Evolutionary conservation across 805 yeast species (phyloP), one percentile per base, ranked within the genome.

Genomic region (Starmera dryadoides): DNA sequence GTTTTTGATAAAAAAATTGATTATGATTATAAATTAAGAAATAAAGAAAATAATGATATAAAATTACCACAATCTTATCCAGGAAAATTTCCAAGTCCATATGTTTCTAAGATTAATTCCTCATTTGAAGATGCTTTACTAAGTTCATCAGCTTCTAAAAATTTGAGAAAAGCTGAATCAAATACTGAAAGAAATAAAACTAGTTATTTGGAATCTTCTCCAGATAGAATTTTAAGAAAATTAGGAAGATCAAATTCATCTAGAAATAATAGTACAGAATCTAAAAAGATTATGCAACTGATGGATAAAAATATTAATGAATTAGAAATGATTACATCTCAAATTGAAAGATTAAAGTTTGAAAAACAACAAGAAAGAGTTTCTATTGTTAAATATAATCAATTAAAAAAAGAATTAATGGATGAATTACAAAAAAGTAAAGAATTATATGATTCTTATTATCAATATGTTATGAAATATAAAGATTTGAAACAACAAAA

Each of bases 381-480:
- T 36, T 34, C 25, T 40, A 4, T 34, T 50, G 26, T 35, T 5
- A 53, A 59, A 33, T 61, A 62, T 37, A 36, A 44, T 7, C 42
- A 50, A 6, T 41, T 61, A 6, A 49, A 56, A 26, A 40, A 47
- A 20, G 68, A 63, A 36, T 52, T 63, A 30, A 52, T 58, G 6
- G 37, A 45, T 10, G 68, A 63, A 42, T 46, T 63, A 41, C 54
- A 52, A 39, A 60, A 60, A 33, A 52, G 60, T 5, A 59, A 62
- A 38, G 49, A 49, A 39, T 37, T 63, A 4, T 63, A 56, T 39
- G 68, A 64, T 39, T 58, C 64, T 11, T 63, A 56, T 35, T 59
- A 54, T 37, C 47, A 50, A 22, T 55, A 61, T 23, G 56, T 53
- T 26, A 43, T 46, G 15, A 63, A 56, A 42, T 59, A 63, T 43